Evolutionary conservation across 495 filamentous ascomycete genomes (phyloP), one percentile per base, ranked within the genome.

Genomic region (Annulohypoxylon bovei): DNA sequence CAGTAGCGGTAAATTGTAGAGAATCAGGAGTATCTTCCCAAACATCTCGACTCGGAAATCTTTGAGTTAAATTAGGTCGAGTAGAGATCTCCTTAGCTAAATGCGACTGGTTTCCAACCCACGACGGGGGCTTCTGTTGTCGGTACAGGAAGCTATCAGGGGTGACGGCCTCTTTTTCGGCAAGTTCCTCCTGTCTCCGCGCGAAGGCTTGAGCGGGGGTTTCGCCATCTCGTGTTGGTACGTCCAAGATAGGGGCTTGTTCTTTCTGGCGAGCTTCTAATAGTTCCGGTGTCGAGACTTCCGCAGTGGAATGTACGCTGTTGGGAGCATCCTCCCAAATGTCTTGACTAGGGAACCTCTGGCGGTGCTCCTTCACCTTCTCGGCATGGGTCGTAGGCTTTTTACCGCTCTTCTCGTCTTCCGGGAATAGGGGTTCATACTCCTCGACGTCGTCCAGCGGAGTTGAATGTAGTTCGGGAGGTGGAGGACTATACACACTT

Each of bases 291-390:
- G 91, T 93, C 5, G 92, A 90, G 11, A 99, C 94, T 61, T 91
- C 94, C 18, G 95, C 88, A 30, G 92, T 88, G 62, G 93, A 89
- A 71, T 94, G 90, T 49, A 93, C 83, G 80, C 92, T 95, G 79
- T 90, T 92, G 3, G 95, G 95, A 0, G 94, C 91, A 79, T 99
- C 95, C 77, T 99, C 95, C 95, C 95, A 99, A 37, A 98, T 87
- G 76, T 99, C 95, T 68, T 91, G 88, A 77, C 93, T 97, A 0
- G 95, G 95, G 80, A 99, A 99, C 49, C 91, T 88, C 52, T 92
- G 92, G 75, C 88, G 86, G 65, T 87, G 40, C 4, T 85, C 82
- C 22, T 86, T 82, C 8, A 88, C 84, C 44, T 85, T 70, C 16
- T 89, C 81, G 30, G 85, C 83, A 68, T 82, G 76, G 23, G 81